Evolutionary conservation across 2,329 filamentous ascomycete species (phyloP).

Genomic region (Bertia moriformis): DNA sequence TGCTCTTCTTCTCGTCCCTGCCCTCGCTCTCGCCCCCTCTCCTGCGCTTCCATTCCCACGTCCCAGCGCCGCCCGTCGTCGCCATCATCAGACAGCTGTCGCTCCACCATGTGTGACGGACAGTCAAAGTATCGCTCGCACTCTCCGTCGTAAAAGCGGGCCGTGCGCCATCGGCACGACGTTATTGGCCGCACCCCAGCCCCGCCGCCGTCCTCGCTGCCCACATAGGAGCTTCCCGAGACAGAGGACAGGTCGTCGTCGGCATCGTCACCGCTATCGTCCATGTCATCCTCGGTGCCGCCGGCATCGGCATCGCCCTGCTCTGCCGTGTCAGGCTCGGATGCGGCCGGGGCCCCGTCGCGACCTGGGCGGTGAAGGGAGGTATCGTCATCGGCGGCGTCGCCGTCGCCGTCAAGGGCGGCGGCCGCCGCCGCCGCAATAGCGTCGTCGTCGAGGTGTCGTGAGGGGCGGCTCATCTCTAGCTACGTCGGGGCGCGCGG

Average conservation of each 20-base stretch:
- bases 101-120: conserved; percentile 26
- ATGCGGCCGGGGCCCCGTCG: too few species aligned
- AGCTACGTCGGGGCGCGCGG: too few species aligned
- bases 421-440: too few species aligned
- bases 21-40: neutral
- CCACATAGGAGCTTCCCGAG: conserved; percentile 22
- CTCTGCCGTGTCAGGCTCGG: too few species aligned
- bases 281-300: too few species aligned
- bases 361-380: too few species aligned
- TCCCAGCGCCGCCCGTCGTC: too few species aligned
- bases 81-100: conserved; percentile 18
- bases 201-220: conserved; percentile 15
- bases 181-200: conserved; percentile 4
- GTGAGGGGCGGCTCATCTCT: too few species aligned
- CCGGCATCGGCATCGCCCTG: too few species aligned
- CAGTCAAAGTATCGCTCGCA: conserved; percentile 32
- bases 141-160: conserved; percentile 23
- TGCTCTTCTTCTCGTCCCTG: neutral
- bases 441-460: too few species aligned
- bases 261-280: neutral
- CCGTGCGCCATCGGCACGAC: conserved; percentile 22
- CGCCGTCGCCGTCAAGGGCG: too few species aligned
- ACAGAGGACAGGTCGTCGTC: conserved; percentile 2
- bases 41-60: neutral
- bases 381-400: too few species aligned